These are phyloP conservation scores for Corylus avellana DNA, from an alignment of 306 rosid species.

Conservation along the genomic window DNA sequence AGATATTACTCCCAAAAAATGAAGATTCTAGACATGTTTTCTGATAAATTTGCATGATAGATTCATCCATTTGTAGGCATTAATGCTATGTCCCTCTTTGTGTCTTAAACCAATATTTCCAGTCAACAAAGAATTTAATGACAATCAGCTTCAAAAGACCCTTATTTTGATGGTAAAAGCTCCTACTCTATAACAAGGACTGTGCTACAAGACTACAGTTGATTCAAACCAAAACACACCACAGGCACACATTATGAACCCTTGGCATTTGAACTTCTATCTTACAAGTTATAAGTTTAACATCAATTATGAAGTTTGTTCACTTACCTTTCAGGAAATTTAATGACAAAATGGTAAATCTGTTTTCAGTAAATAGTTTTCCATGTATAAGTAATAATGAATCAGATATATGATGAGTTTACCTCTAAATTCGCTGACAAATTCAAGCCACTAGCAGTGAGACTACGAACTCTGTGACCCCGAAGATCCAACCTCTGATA, in stretches of 20 bases:
- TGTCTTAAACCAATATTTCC: background rate
- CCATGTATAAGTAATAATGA: conserved; percentile 8
- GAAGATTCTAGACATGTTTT: background rate
- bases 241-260: background rate
- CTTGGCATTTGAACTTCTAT: background rate
- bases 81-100: background rate
- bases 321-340: background rate
- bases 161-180: background rate
- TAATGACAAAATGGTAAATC: background rate
- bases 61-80: background rate
- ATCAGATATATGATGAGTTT: conserved; percentile 28
- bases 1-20: background rate
- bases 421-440: conserved; percentile 95
- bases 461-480: conserved; percentile 94
- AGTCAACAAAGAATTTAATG: background rate
- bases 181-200: background rate
- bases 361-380: conserved; percentile 9
- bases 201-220: background rate
- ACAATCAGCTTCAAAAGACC: background rate
- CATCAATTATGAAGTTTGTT: background rate
- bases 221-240: background rate
- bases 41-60: background rate
- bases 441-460: conserved; percentile 84
- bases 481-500: conserved; percentile 93
- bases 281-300: background rate